These are phyloP conservation scores for Colletotrichum caudatum DNA, from an alignment of 2,329 filamentous ascomycete species.

Conservation along the genomic window DNA sequence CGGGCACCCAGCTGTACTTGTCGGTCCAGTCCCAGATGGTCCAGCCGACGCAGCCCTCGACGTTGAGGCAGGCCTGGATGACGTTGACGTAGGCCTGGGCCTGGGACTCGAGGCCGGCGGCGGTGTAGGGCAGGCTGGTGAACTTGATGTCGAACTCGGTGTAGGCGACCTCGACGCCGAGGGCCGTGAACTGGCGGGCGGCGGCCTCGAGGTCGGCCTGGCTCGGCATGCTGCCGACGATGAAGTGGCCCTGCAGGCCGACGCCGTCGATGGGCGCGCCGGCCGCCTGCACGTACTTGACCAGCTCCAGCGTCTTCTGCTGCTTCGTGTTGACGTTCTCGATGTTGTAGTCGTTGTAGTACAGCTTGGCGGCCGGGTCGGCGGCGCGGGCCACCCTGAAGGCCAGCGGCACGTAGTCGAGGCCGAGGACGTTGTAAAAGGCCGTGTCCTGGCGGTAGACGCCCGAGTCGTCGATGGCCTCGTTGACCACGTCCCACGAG, in stretches of 20 bases:
- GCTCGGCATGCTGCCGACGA: constrained; percentile 55
- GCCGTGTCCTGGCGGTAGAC: constrained; percentile 52
- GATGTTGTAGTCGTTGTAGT: constrained; percentile 7
- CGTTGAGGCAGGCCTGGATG: constrained; percentile 54
- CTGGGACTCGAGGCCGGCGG: constrained; percentile 57
- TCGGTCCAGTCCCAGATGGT: constrained; percentile 62
- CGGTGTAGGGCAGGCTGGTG: constrained; percentile 57
- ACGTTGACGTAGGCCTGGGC: constrained; percentile 58
- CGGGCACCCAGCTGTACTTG: constrained; percentile 53
- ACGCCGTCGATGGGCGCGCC: constrained; percentile 64
- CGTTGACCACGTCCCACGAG: constrained; percentile 65
- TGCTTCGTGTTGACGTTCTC: constrained; percentile 54
- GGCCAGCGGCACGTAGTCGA: constrained; percentile 56
- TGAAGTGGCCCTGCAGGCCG: constrained; percentile 64
- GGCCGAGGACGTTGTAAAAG: constrained; percentile 58
- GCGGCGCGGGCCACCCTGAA: constrained; percentile 54
- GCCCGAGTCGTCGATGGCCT: constrained; percentile 60
- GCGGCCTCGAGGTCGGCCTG: constrained; percentile 51
- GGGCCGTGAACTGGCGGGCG: constrained; percentile 51
- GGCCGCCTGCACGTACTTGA: constrained; percentile 50
- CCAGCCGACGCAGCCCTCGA: constrained; percentile 56
- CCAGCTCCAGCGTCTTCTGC: constrained; percentile 50
- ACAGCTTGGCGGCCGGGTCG: background rate
- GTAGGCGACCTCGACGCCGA: constrained; percentile 59
- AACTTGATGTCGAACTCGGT: constrained; percentile 60